Conservation (phyloP, 164 flowering plant genomes). For the Tetracentron sinense region DNA sequence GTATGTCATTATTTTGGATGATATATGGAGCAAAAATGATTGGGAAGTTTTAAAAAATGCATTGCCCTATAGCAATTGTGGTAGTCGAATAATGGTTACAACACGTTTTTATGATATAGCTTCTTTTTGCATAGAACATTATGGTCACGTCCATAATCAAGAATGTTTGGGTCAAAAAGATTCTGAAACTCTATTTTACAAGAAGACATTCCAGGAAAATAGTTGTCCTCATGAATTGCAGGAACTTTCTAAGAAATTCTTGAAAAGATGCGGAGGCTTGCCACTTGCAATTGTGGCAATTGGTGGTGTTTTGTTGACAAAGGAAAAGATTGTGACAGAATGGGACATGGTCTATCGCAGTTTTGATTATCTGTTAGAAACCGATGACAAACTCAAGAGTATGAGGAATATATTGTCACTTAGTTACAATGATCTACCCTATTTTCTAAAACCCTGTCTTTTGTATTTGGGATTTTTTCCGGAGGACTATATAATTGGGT, state of each 20-base stretch:
- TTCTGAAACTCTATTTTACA: too few species aligned
- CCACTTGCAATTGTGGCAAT: conserved; percentile 29
- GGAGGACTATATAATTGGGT: conserved; percentile 14
- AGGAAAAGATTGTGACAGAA: neutral
- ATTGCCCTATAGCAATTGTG: too few species aligned
- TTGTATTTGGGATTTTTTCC: conserved; percentile 17
- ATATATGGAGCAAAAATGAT: too few species aligned
- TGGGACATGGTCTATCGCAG: neutral
- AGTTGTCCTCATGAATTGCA: conserved; percentile 23
- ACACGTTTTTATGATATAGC: too few species aligned
- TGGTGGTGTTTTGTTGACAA: neutral
- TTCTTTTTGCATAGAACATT: too few species aligned
- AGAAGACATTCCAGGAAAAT: too few species aligned
- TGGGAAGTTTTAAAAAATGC: too few species aligned
- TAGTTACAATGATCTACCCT: conserved; percentile 18
- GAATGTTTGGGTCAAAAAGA: too few species aligned
- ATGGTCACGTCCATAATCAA: too few species aligned
- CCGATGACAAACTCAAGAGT: conserved; percentile 9
- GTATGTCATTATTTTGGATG: too few species aligned
- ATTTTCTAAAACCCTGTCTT: neutral
- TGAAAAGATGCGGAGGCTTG: conserved; percentile 23
- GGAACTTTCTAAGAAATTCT: conserved; percentile 4
- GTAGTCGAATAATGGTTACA: too few species aligned
- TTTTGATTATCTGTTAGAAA: too few species aligned
- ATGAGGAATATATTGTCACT: neutral